Evolutionary conservation across 2,329 filamentous ascomycete genomes (phyloP).

Genomic region (Diaporthe longicolla): DNA sequence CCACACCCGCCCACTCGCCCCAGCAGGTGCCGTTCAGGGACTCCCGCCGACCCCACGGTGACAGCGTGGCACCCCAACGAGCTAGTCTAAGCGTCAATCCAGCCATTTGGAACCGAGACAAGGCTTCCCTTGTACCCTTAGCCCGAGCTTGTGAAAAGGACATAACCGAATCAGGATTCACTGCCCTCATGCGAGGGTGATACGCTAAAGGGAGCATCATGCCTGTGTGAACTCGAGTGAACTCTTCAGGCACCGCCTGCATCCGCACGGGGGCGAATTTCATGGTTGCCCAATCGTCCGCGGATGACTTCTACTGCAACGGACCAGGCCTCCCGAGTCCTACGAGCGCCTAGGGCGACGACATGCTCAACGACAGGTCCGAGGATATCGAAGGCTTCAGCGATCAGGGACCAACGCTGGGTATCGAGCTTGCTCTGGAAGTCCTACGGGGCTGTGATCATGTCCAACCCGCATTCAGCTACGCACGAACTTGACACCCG

Average conservation of each 20-base stretch:
- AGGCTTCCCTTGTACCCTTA: slow-evolving; percentile 4
- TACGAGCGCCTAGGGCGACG: not conserved
- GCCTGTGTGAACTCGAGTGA: slow-evolving; percentile 18
- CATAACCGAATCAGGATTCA: slow-evolving; percentile 32
- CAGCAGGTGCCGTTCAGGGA: slow-evolving; percentile 26
- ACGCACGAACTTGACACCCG: slow-evolving; percentile 23
- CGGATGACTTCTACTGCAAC: not conserved
- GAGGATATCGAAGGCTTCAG: not conserved
- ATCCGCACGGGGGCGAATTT: not conserved
- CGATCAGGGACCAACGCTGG: slow-evolving; percentile 6
- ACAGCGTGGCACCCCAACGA: slow-evolving; percentile 32
- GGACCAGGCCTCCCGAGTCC: slow-evolving; percentile 2
- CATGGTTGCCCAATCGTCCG: slow-evolving; percentile 15
- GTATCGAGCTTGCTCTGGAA: slow-evolving; percentile 25
- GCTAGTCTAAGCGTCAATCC: slow-evolving; percentile 27
- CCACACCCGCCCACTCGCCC: slow-evolving; percentile 20
- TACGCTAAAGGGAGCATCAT: slow-evolving; percentile 2
- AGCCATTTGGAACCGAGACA: slow-evolving; percentile 37
- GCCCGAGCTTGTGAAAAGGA: slow-evolving; percentile 15
- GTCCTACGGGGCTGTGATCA: slow-evolving; percentile 34
- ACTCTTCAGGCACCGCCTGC: slow-evolving; percentile 26
- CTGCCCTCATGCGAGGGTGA: not conserved
- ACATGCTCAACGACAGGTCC: not conserved
- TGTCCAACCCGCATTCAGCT: slow-evolving; percentile 1
- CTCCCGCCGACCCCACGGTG: slow-evolving; percentile 31